Evolutionary conservation across 2,329 filamentous ascomycete species (phyloP).

Genomic region (Furcasterigmium sp.): DNA sequence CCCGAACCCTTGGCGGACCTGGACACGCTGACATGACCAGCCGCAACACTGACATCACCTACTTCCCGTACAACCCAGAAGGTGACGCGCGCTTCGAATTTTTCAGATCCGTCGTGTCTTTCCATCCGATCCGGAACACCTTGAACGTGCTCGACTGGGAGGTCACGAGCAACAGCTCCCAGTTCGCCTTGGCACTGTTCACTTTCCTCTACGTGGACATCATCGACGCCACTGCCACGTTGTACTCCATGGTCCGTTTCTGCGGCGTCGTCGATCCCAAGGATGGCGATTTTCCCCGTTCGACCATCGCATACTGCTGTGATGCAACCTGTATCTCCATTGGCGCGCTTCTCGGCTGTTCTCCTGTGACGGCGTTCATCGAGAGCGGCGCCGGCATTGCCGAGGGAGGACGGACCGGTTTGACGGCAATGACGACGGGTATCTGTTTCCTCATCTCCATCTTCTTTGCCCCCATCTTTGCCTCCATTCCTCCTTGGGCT

Average conservation of each 20-base stretch:
- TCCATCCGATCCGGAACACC: constrained; percentile 62
- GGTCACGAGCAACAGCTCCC: constrained; percentile 45
- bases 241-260: constrained; percentile 80
- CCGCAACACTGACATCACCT: constrained; percentile 63
- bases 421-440: constrained; percentile 66
- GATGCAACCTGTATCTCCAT: constrained; percentile 69
- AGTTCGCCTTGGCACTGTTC: constrained; percentile 67
- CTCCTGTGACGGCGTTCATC: constrained; percentile 70
- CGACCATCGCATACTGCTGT: constrained; percentile 71
- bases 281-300: constrained; percentile 79
- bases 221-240: constrained; percentile 70
- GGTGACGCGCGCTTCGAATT: constrained; percentile 64
- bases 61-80: constrained; percentile 62
- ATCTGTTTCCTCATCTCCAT: constrained; percentile 66
- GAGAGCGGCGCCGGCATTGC: constrained; percentile 73
- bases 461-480: constrained; percentile 73
- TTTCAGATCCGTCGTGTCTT: constrained; percentile 67
- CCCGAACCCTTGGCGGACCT: no score
- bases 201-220: constrained; percentile 79
- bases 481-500: constrained; percentile 73
- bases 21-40: constrained; percentile 29
- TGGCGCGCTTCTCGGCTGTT: constrained; percentile 62
- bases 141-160: constrained; percentile 64
- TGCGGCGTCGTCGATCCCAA: constrained; percentile 58
- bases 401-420: constrained; percentile 67